Evolutionary conservation across 495 filamentous ascomycete species (phyloP).

Genomic region (Rhizodiscina lignyota): DNA sequence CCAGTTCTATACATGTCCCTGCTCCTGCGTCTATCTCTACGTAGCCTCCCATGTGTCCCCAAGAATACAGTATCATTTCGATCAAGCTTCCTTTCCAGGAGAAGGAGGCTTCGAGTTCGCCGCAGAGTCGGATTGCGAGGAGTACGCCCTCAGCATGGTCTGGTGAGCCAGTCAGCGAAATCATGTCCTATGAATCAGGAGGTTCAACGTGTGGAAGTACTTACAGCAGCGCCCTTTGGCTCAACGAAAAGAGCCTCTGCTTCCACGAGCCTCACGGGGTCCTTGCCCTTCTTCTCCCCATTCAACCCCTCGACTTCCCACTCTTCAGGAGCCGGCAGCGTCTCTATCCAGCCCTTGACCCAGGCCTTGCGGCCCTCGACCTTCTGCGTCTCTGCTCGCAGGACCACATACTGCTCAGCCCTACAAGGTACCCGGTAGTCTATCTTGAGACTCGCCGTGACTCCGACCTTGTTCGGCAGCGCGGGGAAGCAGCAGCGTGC

Average conservation of each 20-base stretch:
- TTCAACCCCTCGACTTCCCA: constrained; percentile 5
- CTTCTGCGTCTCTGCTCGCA: constrained; percentile 67
- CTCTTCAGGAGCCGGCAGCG: constrained; percentile 43
- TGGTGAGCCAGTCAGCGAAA: too few relatives aligned
- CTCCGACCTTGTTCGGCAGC: constrained; percentile 71
- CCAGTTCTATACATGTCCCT: too few relatives aligned
- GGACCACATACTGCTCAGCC: constrained; percentile 60
- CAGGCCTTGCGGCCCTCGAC: constrained; percentile 93
- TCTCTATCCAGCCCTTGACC: constrained; percentile 85
- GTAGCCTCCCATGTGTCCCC: too few relatives aligned
- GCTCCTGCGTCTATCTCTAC: too few relatives aligned
- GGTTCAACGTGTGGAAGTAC: too few relatives aligned
- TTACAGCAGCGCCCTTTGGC: constrained; percentile 63
- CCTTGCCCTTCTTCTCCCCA: constrained; percentile 5
- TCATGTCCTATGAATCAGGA: too few relatives aligned
- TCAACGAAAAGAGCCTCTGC: constrained; percentile 81
- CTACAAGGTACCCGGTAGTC: constrained; percentile 70
- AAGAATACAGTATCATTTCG: too few relatives aligned
- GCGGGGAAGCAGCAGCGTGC: constrained; percentile 84
- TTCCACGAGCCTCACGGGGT: constrained; percentile 32
- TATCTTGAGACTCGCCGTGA: constrained; percentile 83
- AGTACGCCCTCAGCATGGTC: too few relatives aligned
- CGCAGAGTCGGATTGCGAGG: too few relatives aligned
- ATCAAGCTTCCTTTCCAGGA: too few relatives aligned
- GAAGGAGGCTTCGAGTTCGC: too few relatives aligned